A percentile compares a stretch with the other conserved stretches of the same genome.
phyloP scores from a whole-genome alignment of 2,329 filamentous ascomycete species.

The Neoscytalidium dimidiatum region DNA sequence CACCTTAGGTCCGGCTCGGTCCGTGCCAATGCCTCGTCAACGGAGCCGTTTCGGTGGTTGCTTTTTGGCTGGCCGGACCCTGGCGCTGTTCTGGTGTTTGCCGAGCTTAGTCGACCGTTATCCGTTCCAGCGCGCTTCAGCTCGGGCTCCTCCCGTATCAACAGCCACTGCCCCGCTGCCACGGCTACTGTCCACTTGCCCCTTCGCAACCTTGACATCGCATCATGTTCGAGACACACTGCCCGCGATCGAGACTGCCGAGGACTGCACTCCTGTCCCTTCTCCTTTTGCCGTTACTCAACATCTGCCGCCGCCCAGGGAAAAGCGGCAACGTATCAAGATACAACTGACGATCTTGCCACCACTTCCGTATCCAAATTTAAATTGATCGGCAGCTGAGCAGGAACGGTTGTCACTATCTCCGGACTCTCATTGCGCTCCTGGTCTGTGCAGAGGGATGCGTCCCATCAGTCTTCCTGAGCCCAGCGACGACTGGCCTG shows the following conservation, averaged over 20 bases:
- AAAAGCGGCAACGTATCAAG: neutral
- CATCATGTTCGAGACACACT: neutral
- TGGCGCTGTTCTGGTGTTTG: neutral
- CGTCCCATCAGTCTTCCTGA: neutral
- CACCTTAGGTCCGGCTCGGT: conserved; percentile 9
- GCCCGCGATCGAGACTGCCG: neutral
- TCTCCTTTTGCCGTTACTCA: neutral
- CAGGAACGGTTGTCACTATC: neutral
- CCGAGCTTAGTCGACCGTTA: neutral
- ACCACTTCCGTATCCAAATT: neutral
- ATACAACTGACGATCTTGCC: neutral
- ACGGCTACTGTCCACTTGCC: neutral
- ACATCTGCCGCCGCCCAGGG: neutral
- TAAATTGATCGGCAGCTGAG: neutral
- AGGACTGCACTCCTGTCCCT: neutral
- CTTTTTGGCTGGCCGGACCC: neutral
- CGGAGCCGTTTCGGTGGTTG: neutral
- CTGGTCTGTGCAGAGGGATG: neutral
- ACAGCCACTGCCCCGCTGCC: neutral
- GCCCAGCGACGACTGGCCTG: neutral
- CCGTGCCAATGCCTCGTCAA: conserved; percentile 9
- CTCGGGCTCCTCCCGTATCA: neutral
- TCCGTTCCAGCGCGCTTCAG: neutral
- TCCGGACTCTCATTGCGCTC: neutral
- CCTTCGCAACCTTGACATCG: neutral